phyloP scores from a whole-genome alignment of 192 early-diverging fungal species.

The Umbelopsis vinacea region DNA sequence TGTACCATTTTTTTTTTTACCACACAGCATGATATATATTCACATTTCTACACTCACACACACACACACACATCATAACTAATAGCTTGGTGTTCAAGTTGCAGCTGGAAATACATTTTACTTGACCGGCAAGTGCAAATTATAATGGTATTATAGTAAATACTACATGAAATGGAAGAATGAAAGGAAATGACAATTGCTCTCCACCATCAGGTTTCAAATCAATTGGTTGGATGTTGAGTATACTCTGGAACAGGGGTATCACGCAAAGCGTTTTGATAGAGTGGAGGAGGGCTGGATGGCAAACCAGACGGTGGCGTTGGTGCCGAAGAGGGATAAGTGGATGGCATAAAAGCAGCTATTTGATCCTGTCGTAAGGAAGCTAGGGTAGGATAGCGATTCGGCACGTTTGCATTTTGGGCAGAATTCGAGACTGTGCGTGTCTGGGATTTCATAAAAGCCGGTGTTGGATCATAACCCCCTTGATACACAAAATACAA shows the following conservation, averaged over 20 bases:
- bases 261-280: constrained; percentile 10
- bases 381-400: constrained; percentile 5
- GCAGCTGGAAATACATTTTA: neutral
- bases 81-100: neutral
- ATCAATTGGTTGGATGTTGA: neutral
- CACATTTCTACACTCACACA: too few relatives aligned
- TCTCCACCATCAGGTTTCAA: too few relatives aligned
- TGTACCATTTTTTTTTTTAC: too few relatives aligned
- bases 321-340: neutral
- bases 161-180: neutral
- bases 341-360: constrained; percentile 8
- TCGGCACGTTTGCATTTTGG: neutral
- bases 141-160: neutral
- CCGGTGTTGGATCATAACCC: constrained; percentile 1
- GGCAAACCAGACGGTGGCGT: neutral
- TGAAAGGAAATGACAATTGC: neutral
- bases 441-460: neutral
- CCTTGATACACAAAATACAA: constrained; percentile 20
- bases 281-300: constrained; percentile 6
- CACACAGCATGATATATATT: too few relatives aligned
- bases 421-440: neutral
- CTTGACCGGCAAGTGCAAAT: constrained; percentile 8
- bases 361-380: constrained; percentile 11
- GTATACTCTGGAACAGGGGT: neutral
- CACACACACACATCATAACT: too few relatives aligned